Evolutionary conservation across 176 grass and related monocot genomes (phyloP).

Genomic region (Luzula sylvatica): DNA sequence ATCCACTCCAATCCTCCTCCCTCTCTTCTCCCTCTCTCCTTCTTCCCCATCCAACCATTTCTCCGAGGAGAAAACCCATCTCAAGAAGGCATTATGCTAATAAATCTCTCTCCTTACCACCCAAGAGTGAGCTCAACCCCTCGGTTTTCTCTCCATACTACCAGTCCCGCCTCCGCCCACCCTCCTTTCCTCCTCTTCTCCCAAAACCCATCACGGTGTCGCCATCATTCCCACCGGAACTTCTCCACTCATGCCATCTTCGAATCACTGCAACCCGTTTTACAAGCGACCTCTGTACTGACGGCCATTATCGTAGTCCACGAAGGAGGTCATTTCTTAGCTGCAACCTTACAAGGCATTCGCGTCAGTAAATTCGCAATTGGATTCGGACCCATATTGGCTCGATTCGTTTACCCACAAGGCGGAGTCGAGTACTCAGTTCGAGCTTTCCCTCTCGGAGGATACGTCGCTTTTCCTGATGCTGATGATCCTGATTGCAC

Average conservation of each 20-base stretch:
- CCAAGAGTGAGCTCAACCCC: constrained; percentile 21
- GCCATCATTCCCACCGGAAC: constrained; percentile 6
- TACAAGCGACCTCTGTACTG: constrained; percentile 68
- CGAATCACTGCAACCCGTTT: constrained; percentile 45
- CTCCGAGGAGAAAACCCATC: not conserved
- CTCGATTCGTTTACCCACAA: constrained; percentile 39
- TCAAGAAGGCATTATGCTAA: constrained; percentile 9
- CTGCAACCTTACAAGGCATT: constrained; percentile 66
- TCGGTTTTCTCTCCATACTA: constrained; percentile 3
- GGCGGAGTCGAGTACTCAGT: constrained; percentile 83
- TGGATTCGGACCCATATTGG: constrained; percentile 76
- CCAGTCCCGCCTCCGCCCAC: not conserved
- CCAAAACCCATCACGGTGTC: no score
- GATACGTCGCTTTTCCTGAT: constrained; percentile 95
- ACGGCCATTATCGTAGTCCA: constrained; percentile 83
- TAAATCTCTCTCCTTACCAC: constrained; percentile 12
- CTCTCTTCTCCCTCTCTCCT: not conserved
- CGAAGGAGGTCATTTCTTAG: constrained; percentile 81
- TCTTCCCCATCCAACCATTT: constrained; percentile 4
- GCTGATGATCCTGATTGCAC: constrained; percentile 66
- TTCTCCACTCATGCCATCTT: constrained; percentile 23
- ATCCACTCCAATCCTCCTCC: no score
- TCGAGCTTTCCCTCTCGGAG: constrained; percentile 86
- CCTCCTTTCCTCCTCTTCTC: constrained; percentile 9
- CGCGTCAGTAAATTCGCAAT: constrained; percentile 87